These are phyloP conservation scores for Rhodotorula diobovata DNA, from an alignment of 768 basidiomycete genomes.

Conservation along the genomic window DNA sequence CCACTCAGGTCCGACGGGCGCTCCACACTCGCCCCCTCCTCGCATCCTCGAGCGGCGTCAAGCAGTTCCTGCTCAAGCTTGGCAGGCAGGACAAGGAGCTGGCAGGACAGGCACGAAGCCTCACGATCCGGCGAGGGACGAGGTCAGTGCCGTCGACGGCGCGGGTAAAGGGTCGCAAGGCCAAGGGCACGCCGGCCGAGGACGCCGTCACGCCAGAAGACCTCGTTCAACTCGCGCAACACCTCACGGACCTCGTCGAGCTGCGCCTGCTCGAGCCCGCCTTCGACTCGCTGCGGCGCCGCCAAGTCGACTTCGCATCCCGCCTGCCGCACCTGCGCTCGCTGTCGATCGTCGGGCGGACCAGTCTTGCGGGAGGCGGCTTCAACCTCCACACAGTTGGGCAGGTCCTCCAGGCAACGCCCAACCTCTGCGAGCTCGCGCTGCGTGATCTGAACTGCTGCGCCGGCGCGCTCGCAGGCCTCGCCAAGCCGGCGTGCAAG, in stretches of 20 bases:
- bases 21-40: not conserved
- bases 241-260: not conserved
- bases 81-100: rapidly evolving
- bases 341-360: slow-evolving; percentile 7
- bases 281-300: slow-evolving; percentile 10
- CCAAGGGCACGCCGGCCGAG: not conserved
- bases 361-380: not conserved
- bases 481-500: slow-evolving; percentile 6
- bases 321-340: not conserved
- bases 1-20: not conserved
- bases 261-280: slow-evolving; percentile 2
- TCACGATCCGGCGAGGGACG: not conserved
- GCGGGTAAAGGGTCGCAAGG: not conserved
- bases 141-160: not conserved
- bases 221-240: slow-evolving; percentile 8
- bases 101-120: not conserved
- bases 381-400: slow-evolving; percentile 38
- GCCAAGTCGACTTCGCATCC: slow-evolving; percentile 14
- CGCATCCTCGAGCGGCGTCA: not conserved
- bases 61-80: not conserved
- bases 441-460: slow-evolving; percentile 3
- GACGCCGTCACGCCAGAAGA: slow-evolving; percentile 17
- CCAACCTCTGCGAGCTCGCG: slow-evolving; percentile 7
- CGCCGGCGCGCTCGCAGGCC: not conserved
- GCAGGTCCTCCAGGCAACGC: slow-evolving; percentile 9